phyloP scores from a whole-genome alignment of 73 alveolate species.

The Symbiodinium natans region DNA sequence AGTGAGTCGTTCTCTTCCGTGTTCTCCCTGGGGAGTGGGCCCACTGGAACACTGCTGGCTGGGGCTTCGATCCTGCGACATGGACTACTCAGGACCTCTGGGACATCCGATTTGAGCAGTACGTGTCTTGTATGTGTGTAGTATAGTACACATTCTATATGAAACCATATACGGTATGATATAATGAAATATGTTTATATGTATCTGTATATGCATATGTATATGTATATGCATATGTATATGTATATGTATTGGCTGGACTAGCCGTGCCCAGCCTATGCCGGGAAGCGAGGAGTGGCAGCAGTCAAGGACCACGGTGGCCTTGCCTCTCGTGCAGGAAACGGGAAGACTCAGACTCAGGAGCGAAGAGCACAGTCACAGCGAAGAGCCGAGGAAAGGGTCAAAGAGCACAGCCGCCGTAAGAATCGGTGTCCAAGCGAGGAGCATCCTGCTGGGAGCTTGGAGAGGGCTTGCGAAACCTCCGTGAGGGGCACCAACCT shows the following conservation, averaged over 20 bases:
- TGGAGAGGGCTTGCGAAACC: slow-evolving; percentile 40
- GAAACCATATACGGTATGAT: too few relatives aligned
- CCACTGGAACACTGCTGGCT: slow-evolving; percentile 88
- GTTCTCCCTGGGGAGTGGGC: slow-evolving; percentile 7
- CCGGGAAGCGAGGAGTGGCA: slow-evolving; percentile 84
- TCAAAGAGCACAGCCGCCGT: background rate
- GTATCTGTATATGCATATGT: too few relatives aligned
- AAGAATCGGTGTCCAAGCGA: too few relatives aligned
- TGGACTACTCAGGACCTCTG: background rate
- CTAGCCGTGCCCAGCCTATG: background rate
- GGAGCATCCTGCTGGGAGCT: slow-evolving; percentile 58
- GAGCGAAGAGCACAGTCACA: background rate
- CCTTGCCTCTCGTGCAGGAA: slow-evolving; percentile 4
- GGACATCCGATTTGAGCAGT: background rate
- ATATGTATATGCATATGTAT: too few relatives aligned
- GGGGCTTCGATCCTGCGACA: slow-evolving; percentile 57
- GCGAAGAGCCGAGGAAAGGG: background rate
- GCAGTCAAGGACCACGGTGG: slow-evolving; percentile 82
- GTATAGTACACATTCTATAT: too few relatives aligned
- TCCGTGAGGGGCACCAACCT: slow-evolving; percentile 70
- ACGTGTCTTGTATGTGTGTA: background rate
- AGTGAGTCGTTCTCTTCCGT: too few relatives aligned
- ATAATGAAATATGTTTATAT: too few relatives aligned
- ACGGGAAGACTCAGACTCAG: background rate
- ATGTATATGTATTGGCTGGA: too few relatives aligned